A percentile compares a stretch with the other conserved stretches of the same genome.
These are phyloP conservation scores for Litsea cubeba DNA, from an alignment of 164 flowering plant genomes.

Conservation along the genomic window DNA sequence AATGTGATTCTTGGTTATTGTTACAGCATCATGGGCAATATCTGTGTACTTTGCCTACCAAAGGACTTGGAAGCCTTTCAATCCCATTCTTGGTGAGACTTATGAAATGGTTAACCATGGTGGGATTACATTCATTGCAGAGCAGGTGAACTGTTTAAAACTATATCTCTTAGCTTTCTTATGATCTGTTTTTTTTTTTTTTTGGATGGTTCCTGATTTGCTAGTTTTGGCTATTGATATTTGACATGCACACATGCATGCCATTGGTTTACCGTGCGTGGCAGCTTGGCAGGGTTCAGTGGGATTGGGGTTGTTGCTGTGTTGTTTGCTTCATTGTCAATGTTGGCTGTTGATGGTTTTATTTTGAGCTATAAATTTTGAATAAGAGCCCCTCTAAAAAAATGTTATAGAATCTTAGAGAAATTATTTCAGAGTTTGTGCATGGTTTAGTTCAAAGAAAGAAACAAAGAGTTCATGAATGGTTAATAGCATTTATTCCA, in stretches of 20 bases:
- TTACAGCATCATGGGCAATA: conserved; percentile 80
- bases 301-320: too few species aligned
- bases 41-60: conserved; percentile 88
- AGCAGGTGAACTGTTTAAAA: conserved; percentile 53
- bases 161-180: not conserved
- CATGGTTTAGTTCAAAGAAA: too few species aligned
- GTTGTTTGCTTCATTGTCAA: too few species aligned
- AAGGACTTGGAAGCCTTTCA: conserved; percentile 89
- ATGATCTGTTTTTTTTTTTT: not conserved
- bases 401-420: too few species aligned
- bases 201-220: not conserved
- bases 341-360: too few species aligned
- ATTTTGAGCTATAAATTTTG: too few species aligned
- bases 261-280: not conserved
- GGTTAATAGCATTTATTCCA: too few species aligned
- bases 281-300: too few species aligned
- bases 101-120: conserved; percentile 78
- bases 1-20: not conserved
- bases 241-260: not conserved
- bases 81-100: conserved; percentile 95
- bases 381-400: too few species aligned
- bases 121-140: conserved; percentile 69
- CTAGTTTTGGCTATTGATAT: conserved; percentile 6
- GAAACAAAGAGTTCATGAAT: too few species aligned
- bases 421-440: too few species aligned